phyloP scores from a whole-genome alignment of 2,329 filamentous ascomycete species.

The Daldinia eschscholtzii region DNA sequence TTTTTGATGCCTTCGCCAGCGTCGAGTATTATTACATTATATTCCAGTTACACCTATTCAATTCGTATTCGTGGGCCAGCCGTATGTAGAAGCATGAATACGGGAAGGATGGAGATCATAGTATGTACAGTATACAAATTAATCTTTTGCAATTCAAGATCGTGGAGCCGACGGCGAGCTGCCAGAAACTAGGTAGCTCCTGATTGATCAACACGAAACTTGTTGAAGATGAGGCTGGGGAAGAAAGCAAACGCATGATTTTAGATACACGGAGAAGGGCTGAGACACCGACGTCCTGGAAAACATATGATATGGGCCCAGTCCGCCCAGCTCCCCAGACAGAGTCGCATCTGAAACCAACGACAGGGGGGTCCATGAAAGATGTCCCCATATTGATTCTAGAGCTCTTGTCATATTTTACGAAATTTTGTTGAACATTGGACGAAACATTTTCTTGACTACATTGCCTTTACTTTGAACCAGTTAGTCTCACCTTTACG shows the following conservation, averaged over 20 bases:
- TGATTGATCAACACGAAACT: conserved; percentile 26
- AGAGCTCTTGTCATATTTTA: conserved; percentile 25
- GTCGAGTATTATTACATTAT: conserved; percentile 26
- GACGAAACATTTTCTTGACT: conserved; percentile 27
- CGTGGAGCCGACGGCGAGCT: conserved; percentile 20
- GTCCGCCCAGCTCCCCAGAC: conserved; percentile 24
- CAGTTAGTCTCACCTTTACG: conserved; percentile 11
- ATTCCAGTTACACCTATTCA: conserved; percentile 18
- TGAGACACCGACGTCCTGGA: conserved; percentile 39
- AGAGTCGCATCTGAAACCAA: conserved; percentile 38
- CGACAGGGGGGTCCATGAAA: conserved; percentile 30
- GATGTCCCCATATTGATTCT: conserved; percentile 24
- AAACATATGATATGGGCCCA: conserved; percentile 45
- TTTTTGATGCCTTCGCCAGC: conserved; percentile 29
- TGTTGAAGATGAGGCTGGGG: conserved; percentile 14
- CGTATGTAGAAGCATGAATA: conserved; percentile 26
- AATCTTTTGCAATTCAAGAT: conserved; percentile 21
- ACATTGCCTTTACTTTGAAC: conserved; percentile 8
- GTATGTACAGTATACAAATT: conserved; percentile 25
- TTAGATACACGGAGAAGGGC: conserved; percentile 32
- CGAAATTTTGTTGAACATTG: conserved; percentile 1
- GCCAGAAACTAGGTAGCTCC: conserved; percentile 33
- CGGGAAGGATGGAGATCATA: conserved; percentile 31
- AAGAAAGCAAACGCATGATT: conserved; percentile 38
- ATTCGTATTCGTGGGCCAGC: conserved; percentile 21